Base-by-base conservation (phyloP, 2,329 filamentous ascomycete genomes). In the Chaetomium globosum region DNA sequence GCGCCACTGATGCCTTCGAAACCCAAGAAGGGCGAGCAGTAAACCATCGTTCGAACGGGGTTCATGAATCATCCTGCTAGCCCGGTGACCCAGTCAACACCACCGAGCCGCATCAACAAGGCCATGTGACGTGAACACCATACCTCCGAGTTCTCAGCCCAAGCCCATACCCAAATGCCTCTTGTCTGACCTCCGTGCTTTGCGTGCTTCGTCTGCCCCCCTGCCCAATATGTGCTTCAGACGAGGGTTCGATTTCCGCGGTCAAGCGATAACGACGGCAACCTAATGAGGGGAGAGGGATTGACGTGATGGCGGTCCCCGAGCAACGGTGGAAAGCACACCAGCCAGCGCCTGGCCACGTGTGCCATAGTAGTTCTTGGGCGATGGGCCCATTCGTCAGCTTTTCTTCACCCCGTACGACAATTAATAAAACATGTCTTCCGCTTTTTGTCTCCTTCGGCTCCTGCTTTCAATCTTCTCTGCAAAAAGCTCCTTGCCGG, bases 401-500 rank as follows among this genome's bases (percentile, higher is more conserved):
- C 19, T 46, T 23, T 13, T 23, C 5, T 26, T 53, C 13, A 8
- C 48, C 39, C 23, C 16, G 23, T 63, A 54, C 48, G 28, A 59
- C 58, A 39, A 12, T 23, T 56, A 92, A 67, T 83, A 81, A 74
- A 92, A 93, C 68, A 90, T 80, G 77, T 93, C 90, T 71, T 91
- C 88, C 0, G 90, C 90, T 73, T 81, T 87, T 71, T 89, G 85
- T 69, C 90, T 84, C 67, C 80, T 82, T 65, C 82, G 81, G 16
- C 84, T 81, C 67, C 87, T 80, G 2, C 84, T 85, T 61, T 86
- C 83, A 30, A 87, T 73, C 68, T 80, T 86, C 65, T 87, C 83
- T 1, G 83, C 82, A 71, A 92, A 90, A 19, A 92, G 76, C 73
- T 93, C 90, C 76, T 90, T 92, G 58, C 85, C 86, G 2, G 83